phyloP scores from a whole-genome alignment of 306 rosid genomes.

The Clitoria ternatea region DNA sequence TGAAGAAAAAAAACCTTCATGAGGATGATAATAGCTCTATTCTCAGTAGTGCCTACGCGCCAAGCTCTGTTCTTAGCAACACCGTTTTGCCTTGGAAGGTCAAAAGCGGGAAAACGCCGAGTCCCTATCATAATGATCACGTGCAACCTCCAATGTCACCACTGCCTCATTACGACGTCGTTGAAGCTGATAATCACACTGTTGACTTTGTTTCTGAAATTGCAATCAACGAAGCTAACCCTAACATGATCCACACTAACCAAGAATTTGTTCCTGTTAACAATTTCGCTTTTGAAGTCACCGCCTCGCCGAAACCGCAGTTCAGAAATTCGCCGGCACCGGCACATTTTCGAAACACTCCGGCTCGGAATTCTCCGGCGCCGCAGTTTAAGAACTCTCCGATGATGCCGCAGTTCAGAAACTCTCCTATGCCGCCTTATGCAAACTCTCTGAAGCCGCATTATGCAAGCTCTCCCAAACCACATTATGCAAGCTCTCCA shows the following conservation, averaged over 20 bases:
- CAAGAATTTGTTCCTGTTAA: not conserved
- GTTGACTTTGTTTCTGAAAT: no score
- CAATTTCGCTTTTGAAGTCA: not conserved
- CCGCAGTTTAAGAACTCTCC: slow-evolving; percentile 2
- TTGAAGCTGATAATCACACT: no score
- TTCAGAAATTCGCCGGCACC: slow-evolving; percentile 4
- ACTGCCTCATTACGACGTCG: not conserved
- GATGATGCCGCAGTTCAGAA: not conserved
- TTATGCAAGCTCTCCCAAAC: slow-evolving; percentile 17
- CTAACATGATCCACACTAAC: no score
- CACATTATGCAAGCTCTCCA: no score
- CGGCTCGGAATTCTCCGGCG: slow-evolving; percentile 3
- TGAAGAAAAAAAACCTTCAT: not conserved
- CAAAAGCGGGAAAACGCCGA: slow-evolving; percentile 29
- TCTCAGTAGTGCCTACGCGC: not conserved
- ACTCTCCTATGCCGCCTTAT: not conserved
- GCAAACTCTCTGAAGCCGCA: slow-evolving; percentile 14
- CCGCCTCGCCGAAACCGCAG: not conserved
- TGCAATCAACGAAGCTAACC: not conserved
- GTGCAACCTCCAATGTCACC: not conserved
- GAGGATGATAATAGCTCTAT: slow-evolving; percentile 23
- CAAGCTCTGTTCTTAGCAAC: slow-evolving; percentile 27
- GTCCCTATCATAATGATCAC: not conserved
- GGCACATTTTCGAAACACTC: no score
- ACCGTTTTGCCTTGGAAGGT: slow-evolving; percentile 21